Evolutionary conservation across 2,329 filamentous ascomycete species (phyloP).

Genomic region (Didymella segeticola): DNA sequence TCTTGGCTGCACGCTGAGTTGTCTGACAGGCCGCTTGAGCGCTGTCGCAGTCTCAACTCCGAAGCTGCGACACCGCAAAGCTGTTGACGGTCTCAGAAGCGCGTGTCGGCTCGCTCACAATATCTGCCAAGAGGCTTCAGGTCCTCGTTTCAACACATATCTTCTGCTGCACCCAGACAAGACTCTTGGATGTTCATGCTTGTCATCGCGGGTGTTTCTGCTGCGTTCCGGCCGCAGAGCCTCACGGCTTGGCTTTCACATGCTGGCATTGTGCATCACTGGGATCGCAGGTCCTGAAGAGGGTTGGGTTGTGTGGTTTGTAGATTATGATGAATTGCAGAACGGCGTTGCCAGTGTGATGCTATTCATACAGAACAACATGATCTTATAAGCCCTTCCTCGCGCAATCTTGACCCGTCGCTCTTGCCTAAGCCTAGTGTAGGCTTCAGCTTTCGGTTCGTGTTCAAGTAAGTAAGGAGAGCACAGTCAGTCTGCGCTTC

Average conservation of each 20-base stretch:
- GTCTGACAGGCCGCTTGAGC: neutral
- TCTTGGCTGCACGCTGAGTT: neutral
- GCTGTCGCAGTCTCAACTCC: neutral
- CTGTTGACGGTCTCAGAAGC: constrained; percentile 6
- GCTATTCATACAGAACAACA: too few species aligned
- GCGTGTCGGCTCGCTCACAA: constrained; percentile 4
- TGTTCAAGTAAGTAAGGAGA: too few species aligned
- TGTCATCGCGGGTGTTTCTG: constrained; percentile 5
- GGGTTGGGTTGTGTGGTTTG: too few species aligned
- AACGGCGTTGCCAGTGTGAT: too few species aligned
- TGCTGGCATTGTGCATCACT: neutral
- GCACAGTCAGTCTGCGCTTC: too few species aligned
- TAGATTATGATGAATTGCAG: too few species aligned
- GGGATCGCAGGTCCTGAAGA: neutral
- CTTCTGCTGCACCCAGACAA: neutral
- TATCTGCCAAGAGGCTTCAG: constrained; percentile 10
- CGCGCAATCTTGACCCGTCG: too few species aligned
- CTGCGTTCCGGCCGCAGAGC: constrained; percentile 13
- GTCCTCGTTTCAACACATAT: constrained; percentile 3
- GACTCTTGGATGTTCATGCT: neutral
- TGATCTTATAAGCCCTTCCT: too few species aligned
- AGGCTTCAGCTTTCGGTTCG: too few species aligned
- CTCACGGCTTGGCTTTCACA: constrained; percentile 8
- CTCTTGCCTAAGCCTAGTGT: too few species aligned
- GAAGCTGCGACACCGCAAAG: neutral